phyloP scores from a whole-genome alignment of 345 rosid species.

The Eucalyptus pauciflora region DNA sequence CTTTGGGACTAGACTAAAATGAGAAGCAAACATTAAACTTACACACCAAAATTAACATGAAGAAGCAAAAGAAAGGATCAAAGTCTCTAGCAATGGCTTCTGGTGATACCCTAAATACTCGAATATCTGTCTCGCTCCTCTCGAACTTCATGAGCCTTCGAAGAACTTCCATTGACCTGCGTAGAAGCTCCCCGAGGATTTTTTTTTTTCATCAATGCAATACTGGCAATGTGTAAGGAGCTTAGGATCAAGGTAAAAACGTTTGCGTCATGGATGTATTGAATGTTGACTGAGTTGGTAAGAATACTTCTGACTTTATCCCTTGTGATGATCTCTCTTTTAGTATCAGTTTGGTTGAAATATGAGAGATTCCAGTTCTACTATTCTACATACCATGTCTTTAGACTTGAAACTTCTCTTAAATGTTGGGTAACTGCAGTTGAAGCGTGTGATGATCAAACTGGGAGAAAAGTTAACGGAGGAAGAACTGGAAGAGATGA shows the following conservation, averaged over 20 bases:
- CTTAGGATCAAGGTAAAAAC: background rate
- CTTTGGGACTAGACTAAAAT: background rate
- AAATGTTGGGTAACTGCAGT: conserved; percentile 8
- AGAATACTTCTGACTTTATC: background rate
- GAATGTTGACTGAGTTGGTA: background rate
- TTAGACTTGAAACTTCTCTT: background rate
- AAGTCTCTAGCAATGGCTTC: background rate
- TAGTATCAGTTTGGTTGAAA: background rate
- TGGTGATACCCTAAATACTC: background rate
- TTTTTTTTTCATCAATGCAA: background rate
- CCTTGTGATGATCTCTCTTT: background rate
- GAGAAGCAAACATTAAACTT: background rate
- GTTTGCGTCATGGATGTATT: background rate
- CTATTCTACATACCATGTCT: background rate
- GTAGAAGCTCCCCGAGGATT: background rate
- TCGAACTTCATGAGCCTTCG: background rate
- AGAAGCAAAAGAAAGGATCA: background rate
- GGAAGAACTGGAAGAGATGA: conserved; percentile 43
- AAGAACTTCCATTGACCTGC: background rate
- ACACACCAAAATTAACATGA: background rate
- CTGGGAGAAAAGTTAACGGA: conserved; percentile 42
- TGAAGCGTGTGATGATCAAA: conserved; percentile 41
- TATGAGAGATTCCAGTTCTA: background rate
- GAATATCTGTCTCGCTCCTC: background rate
- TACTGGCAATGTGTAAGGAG: background rate